A percentile compares a stretch with the other conserved stretches of the same genome.
phyloP scores from a whole-genome alignment of 2,329 filamentous ascomycete genomes.

The Ceratocystis cubensis region DNA sequence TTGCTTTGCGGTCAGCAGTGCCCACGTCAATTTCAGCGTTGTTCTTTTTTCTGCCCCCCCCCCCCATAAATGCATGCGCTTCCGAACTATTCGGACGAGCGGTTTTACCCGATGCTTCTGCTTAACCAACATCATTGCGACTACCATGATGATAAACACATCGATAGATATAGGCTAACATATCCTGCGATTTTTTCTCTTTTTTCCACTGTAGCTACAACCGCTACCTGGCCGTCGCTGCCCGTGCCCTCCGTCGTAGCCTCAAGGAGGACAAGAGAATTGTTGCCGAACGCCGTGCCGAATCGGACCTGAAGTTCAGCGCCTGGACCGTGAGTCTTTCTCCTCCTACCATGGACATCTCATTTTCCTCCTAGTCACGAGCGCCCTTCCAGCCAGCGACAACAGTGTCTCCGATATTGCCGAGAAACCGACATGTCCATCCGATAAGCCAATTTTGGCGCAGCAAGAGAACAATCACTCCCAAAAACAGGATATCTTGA shows the following conservation, averaged over 20 bases:
- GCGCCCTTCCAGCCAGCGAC: background rate
- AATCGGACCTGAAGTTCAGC: slow-evolving; percentile 77
- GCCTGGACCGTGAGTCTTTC: slow-evolving; percentile 72
- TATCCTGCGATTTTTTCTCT: background rate
- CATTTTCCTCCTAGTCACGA: background rate
- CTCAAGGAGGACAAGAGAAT: slow-evolving; percentile 92
- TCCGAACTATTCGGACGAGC: slow-evolving; percentile 8
- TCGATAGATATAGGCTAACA: background rate
- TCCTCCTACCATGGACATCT: background rate
- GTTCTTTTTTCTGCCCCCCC: slow-evolving; percentile 19
- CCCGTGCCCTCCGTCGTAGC: slow-evolving; percentile 88
- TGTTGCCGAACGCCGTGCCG: slow-evolving; percentile 73
- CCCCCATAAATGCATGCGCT: slow-evolving; percentile 24
- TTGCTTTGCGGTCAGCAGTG: slow-evolving; percentile 81
- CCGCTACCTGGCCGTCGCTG: slow-evolving; percentile 93
- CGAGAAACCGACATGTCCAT: slow-evolving; percentile 27
- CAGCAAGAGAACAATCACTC: too few species aligned
- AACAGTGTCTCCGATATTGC: background rate
- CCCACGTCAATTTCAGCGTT: slow-evolving; percentile 38
- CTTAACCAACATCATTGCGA: background rate
- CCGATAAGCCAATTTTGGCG: too few species aligned
- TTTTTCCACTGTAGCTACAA: slow-evolving; percentile 64
- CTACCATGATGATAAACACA: background rate
- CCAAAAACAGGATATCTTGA: too few species aligned
- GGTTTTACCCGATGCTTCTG: slow-evolving; percentile 16